Evolutionary conservation across 1,284 basidiomycete genomes (phyloP).

Genomic region (Prillingera fragicola): DNA sequence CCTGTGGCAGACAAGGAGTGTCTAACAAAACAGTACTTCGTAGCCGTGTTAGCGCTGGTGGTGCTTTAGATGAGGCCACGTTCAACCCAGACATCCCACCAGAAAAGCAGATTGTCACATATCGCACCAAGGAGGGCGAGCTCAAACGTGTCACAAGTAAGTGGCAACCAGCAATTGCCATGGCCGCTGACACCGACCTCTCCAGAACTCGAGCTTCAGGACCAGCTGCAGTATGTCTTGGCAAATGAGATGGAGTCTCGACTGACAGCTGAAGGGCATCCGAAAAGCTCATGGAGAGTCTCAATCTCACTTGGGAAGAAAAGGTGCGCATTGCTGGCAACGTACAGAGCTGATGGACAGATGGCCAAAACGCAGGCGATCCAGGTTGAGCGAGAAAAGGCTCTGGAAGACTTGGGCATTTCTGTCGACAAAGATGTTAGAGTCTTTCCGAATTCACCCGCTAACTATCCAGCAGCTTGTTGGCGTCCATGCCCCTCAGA

Average conservation of each 20-base stretch:
- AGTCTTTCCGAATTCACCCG: not conserved
- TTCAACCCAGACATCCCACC: slow-evolving; percentile 87
- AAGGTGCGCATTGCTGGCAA: slow-evolving; percentile 51
- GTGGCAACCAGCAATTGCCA: not conserved
- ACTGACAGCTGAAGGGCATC: slow-evolving; percentile 52
- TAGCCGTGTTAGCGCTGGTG: slow-evolving; percentile 50
- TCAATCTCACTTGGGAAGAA: slow-evolving; percentile 98
- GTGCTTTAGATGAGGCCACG: slow-evolving; percentile 59
- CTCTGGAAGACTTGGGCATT: slow-evolving; percentile 93
- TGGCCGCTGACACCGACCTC: not conserved
- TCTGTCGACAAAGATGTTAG: slow-evolving; percentile 83
- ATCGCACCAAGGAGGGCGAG: slow-evolving; percentile 85
- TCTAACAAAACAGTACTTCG: slow-evolving; percentile 30
- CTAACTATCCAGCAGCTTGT: slow-evolving; percentile 25
- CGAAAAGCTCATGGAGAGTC: slow-evolving; percentile 92
- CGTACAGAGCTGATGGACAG: slow-evolving; percentile 28
- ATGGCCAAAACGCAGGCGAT: slow-evolving; percentile 85
- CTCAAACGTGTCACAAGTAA: slow-evolving; percentile 82
- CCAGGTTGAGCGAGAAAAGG: slow-evolving; percentile 93
- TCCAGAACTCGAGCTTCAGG: slow-evolving; percentile 79
- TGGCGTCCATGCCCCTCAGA: slow-evolving; percentile 94
- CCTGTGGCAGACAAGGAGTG: too few species aligned
- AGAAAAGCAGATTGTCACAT: slow-evolving; percentile 92
- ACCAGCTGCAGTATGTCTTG: slow-evolving; percentile 68
- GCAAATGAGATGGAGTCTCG: not conserved